Evolutionary conservation across 148 eudicot genomes (phyloP), one percentile per base, ranked within the genome.

Genomic region (Dysphania ambrosioides): DNA sequence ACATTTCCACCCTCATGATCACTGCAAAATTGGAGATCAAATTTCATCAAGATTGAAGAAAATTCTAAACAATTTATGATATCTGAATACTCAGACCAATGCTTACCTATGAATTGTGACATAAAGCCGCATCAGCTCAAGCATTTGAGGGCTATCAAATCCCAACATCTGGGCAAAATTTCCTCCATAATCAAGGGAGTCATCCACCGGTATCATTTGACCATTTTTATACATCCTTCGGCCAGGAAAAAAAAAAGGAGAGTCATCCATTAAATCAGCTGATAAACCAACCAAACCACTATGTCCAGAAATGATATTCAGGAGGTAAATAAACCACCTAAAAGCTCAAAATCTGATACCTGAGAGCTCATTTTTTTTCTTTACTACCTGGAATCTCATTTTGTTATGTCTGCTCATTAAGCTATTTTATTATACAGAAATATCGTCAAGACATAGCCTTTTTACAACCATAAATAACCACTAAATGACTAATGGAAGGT

Each of bases 1-100:
- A 95, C 99, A 82, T 95, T 95, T 72, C 99, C 99, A 80, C 99
- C 99, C 88, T 95, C 99, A 69, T 95, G 99, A 77, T 95, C 99
- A 86, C 99, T 92, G 88, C 84, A 88, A 83, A 26, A 79, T 72
- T 74, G 66, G 6, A 36, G 74, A 69, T 64, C 30, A 26, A 51
- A 21, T 13, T 49, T 69, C 12, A 40, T 38, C n/a, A 4, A n/a
- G 35, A 58, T 26, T 21, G 55, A 32, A 24, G 9, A 8, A n/a
- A 31, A 23, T 24, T 27, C 3, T 24, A 49, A 13, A 47, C 15
- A 11, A 44, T 2, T 58, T 34, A 26, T 16, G 35, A 2, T 36
- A 35, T 68, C 11, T 6, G 15, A 60, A 21, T 8, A 31, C 0
- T 73, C 75, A 66, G 44, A 70, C 40, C 42, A 57, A 34, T 34